Evolutionary conservation across 495 filamentous ascomycete genomes (phyloP).

Genomic region (Bathelium albidoporum): DNA sequence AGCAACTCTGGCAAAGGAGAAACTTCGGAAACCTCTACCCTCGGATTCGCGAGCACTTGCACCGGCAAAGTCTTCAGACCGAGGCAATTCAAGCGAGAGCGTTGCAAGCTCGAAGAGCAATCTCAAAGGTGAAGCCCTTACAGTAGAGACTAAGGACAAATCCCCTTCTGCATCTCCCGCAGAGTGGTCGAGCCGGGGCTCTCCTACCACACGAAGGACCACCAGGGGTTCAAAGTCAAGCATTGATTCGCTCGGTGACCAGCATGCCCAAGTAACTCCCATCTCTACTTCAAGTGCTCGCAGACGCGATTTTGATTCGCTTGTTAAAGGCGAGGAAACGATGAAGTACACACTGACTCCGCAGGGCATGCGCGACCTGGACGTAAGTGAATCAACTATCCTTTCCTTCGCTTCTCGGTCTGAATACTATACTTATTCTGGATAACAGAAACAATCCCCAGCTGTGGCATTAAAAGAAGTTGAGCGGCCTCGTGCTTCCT

Average conservation of each 20-base stretch:
- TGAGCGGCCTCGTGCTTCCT: background rate
- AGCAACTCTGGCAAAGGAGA: background rate
- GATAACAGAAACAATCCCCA: background rate
- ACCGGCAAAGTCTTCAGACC: background rate
- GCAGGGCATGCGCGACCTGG: constrained; percentile 74
- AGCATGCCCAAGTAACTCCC: background rate
- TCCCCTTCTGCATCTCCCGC: background rate
- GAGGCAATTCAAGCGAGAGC: background rate
- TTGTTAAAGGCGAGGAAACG: constrained; percentile 83
- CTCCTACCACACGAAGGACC: background rate
- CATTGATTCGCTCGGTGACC: constrained; percentile 1
- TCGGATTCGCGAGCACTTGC: background rate
- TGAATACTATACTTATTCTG: background rate
- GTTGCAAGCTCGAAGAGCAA: background rate
- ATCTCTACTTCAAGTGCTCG: constrained; percentile 24
- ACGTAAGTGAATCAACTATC: constrained; percentile 44
- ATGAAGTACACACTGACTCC: constrained; percentile 92
- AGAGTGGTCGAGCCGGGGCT: background rate
- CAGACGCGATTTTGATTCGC: constrained; percentile 63
- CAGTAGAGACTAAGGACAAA: background rate
- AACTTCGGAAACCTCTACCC: background rate
- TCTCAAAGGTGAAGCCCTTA: background rate
- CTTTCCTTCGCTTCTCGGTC: background rate
- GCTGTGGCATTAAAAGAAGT: background rate
- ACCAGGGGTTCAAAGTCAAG: background rate